Conservation (phyloP, 352 stramenopile species). For the Aphanomyces astaci region DNA sequence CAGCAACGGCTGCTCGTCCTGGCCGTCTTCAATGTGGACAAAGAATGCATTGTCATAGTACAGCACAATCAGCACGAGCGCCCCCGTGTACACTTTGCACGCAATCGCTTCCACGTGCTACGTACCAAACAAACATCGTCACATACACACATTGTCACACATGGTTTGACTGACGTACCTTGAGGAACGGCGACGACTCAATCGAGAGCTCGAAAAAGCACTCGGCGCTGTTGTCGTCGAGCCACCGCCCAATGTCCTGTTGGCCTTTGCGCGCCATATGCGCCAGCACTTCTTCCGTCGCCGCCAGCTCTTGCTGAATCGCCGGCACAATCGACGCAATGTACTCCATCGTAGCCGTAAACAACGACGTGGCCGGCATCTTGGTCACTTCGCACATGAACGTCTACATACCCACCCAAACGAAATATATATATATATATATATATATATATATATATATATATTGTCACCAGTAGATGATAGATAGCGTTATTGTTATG, state of each 20-base stretch:
- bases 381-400: conserved; percentile 90
- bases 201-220: conserved; percentile 91
- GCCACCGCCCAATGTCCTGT: conserved; percentile 71
- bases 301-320: conserved; percentile 83
- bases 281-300: conserved; percentile 78
- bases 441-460: no score
- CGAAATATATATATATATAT: no score
- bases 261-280: conserved; percentile 41
- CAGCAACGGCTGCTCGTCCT: conserved; percentile 87
- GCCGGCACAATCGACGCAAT: conserved; percentile 61
- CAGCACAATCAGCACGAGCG: conserved; percentile 87
- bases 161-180: conserved; percentile 30
- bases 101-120: conserved; percentile 89
- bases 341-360: conserved; percentile 83
- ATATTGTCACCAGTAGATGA: no score
- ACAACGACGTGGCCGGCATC: conserved; percentile 84
- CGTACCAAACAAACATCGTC: conserved; percentile 19
- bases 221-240: conserved; percentile 82
- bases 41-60: conserved; percentile 91
- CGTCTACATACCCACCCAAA: conserved; percentile 38
- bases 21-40: conserved; percentile 80
- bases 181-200: conserved; percentile 49
- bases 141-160: not conserved
- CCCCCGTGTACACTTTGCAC: conserved; percentile 90
- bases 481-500: no score